Evolutionary conservation across 1,139 yeast genomes (phyloP).

Genomic region (Blastobotrys raffinosifermentans): DNA sequence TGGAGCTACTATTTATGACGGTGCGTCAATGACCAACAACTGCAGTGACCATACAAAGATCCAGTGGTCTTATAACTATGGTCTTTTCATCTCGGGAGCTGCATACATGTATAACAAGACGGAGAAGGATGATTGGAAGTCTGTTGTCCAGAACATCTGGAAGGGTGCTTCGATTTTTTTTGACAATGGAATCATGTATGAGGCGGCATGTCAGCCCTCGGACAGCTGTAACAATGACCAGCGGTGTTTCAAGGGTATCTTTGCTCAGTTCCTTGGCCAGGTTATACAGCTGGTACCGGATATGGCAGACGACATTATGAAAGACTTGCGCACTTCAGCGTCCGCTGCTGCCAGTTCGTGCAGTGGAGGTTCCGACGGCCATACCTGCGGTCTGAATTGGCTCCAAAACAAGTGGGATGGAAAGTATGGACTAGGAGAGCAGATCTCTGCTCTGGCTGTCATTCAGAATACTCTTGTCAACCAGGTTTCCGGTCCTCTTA

Average conservation of each 20-base stretch:
- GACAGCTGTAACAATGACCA: slow-evolving; percentile 76
- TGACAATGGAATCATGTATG: slow-evolving; percentile 59
- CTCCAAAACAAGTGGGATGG: slow-evolving; percentile 67
- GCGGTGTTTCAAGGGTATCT: slow-evolving; percentile 80
- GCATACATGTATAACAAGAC: slow-evolving; percentile 80
- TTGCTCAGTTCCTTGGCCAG: slow-evolving; percentile 67
- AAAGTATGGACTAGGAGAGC: slow-evolving; percentile 86
- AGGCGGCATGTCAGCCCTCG: slow-evolving; percentile 70
- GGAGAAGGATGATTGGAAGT: slow-evolving; percentile 59
- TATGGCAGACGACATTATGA: slow-evolving; percentile 47
- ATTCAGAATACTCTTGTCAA: slow-evolving; percentile 57
- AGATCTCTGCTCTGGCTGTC: slow-evolving; percentile 79
- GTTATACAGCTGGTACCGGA: slow-evolving; percentile 70
- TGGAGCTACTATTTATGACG: slow-evolving; percentile 53
- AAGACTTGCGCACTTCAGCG: slow-evolving; percentile 57
- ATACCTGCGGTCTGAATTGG: slow-evolving; percentile 90
- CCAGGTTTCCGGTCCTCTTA: slow-evolving; percentile 42
- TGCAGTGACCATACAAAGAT: slow-evolving; percentile 55
- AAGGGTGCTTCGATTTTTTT: slow-evolving; percentile 53
- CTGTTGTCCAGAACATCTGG: slow-evolving; percentile 38
- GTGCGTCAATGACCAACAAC: slow-evolving; percentile 58
- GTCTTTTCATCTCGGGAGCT: slow-evolving; percentile 70
- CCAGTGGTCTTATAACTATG: slow-evolving; percentile 89
- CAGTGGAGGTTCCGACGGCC: slow-evolving; percentile 80
- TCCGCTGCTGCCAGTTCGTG: slow-evolving; percentile 77